Evolutionary conservation across 1,284 basidiomycete genomes (phyloP).

Genomic region (Boletellus sp.): DNA sequence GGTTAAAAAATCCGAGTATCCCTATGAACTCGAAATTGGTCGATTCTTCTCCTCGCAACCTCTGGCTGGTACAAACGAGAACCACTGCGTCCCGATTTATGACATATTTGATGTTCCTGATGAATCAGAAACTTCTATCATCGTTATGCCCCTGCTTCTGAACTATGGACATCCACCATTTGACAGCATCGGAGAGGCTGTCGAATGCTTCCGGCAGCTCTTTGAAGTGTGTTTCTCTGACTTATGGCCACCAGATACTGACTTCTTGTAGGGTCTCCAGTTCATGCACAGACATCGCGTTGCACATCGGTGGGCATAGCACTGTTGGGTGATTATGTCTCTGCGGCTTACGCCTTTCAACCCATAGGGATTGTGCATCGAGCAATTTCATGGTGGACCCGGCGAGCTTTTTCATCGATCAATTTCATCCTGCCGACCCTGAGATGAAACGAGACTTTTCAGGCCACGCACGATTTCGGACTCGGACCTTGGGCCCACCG

Average conservation of each 20-base stretch:
- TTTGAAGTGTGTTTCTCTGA: constrained; percentile 32
- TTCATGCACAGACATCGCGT: constrained; percentile 26
- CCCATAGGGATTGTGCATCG: constrained; percentile 13
- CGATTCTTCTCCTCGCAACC: constrained; percentile 18
- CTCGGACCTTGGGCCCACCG: constrained; percentile 9
- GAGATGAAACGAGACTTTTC: constrained; percentile 17
- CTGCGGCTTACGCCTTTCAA: background rate
- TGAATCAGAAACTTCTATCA: background rate
- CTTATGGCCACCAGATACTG: background rate
- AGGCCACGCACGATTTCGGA: constrained; percentile 14
- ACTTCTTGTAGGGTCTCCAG: constrained; percentile 13
- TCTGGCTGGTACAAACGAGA: constrained; percentile 5
- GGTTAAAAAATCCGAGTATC: constrained; percentile 10
- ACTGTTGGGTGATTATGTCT: too few species aligned
- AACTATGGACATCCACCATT: constrained; percentile 22
- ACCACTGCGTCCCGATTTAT: constrained; percentile 18
- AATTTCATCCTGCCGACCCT: constrained; percentile 23
- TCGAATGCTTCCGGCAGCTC: constrained; percentile 34
- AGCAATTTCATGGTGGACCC: constrained; percentile 38
- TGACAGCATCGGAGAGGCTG: constrained; percentile 31
- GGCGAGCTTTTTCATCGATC: constrained; percentile 24
- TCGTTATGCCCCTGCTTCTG: constrained; percentile 27
- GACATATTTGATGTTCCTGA: constrained; percentile 3
- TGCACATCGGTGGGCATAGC: constrained; percentile 14
- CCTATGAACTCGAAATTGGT: constrained; percentile 29